These are phyloP conservation scores for Colletotrichum lindemuthianum DNA, from an alignment of 2,329 filamentous ascomycete genomes.

Conservation along the genomic window DNA sequence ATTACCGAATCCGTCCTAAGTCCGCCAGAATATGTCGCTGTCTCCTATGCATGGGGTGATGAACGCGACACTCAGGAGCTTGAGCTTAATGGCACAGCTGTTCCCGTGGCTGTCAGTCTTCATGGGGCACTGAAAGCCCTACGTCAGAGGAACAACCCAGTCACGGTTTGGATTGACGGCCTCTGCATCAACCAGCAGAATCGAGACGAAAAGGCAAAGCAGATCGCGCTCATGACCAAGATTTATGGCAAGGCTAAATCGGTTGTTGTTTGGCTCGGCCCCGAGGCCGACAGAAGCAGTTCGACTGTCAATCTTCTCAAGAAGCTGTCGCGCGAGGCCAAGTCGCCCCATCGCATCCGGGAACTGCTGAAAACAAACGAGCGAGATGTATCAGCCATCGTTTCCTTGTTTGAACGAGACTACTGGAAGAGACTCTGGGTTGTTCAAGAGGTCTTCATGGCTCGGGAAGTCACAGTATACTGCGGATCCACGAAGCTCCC, in stretches of 20 bases:
- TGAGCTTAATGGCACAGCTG: constrained; percentile 27
- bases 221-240: constrained; percentile 32
- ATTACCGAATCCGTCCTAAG: constrained; percentile 29
- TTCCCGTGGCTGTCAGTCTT: constrained; percentile 37
- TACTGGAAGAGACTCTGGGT: constrained; percentile 50
- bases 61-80: constrained; percentile 37
- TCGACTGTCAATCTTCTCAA: constrained; percentile 34
- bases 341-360: constrained; percentile 17
- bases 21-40: constrained; percentile 40
- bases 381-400: constrained; percentile 38
- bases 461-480: constrained; percentile 38
- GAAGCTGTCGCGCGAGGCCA: constrained; percentile 3
- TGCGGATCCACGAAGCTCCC: constrained; percentile 40
- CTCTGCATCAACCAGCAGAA: constrained; percentile 37
- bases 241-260: constrained; percentile 37
- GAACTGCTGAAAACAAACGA: constrained; percentile 28
- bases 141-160: constrained; percentile 19
- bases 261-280: constrained; percentile 39
- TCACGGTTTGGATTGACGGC: constrained; percentile 41
- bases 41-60: constrained; percentile 49
- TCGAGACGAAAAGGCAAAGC: constrained; percentile 5
- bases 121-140: constrained; percentile 38
- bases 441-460: constrained; percentile 44
- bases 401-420: constrained; percentile 45
- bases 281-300: constrained; percentile 33